phyloP scores from a whole-genome alignment of 768 basidiomycete species.

The Leucocoprinus birnbaumii region DNA sequence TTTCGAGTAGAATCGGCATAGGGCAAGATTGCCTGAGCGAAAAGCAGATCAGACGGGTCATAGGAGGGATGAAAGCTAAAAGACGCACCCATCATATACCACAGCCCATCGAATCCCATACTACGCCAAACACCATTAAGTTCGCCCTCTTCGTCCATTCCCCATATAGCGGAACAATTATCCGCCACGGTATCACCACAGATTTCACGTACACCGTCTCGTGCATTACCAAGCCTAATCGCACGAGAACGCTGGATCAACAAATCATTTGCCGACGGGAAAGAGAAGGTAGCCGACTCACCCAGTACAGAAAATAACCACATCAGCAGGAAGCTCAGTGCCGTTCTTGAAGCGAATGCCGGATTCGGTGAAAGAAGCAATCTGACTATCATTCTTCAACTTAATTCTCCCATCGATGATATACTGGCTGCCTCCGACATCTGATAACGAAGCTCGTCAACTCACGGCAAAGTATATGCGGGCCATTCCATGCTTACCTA shows the following conservation, averaged over 20 bases:
- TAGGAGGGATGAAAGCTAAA: not conserved
- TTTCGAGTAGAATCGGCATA: constrained; percentile 59
- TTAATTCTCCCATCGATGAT: constrained; percentile 70
- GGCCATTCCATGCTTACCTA: constrained; percentile 39
- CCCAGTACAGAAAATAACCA: constrained; percentile 61
- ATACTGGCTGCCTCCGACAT: constrained; percentile 56
- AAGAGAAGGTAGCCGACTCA: constrained; percentile 18
- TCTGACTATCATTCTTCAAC: constrained; percentile 56
- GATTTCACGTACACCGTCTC: constrained; percentile 34
- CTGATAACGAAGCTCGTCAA: constrained; percentile 22
- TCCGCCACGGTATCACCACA: constrained; percentile 43
- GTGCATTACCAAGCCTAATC: constrained; percentile 42
- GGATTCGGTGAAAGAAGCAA: constrained; percentile 40
- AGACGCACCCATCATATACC: constrained; percentile 55
- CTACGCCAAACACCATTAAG: constrained; percentile 47
- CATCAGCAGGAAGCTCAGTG: constrained; percentile 43
- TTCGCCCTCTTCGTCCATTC: constrained; percentile 65
- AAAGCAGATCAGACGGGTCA: not conserved
- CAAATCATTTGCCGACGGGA: not conserved
- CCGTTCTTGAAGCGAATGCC: constrained; percentile 50
- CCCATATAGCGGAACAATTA: constrained; percentile 57
- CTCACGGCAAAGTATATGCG: not conserved
- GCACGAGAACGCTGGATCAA: not conserved
- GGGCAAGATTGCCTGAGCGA: constrained; percentile 38
- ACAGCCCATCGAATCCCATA: constrained; percentile 49